Conservation (phyloP, 1,284 basidiomycete genomes). For the Irpex sp. region DNA sequence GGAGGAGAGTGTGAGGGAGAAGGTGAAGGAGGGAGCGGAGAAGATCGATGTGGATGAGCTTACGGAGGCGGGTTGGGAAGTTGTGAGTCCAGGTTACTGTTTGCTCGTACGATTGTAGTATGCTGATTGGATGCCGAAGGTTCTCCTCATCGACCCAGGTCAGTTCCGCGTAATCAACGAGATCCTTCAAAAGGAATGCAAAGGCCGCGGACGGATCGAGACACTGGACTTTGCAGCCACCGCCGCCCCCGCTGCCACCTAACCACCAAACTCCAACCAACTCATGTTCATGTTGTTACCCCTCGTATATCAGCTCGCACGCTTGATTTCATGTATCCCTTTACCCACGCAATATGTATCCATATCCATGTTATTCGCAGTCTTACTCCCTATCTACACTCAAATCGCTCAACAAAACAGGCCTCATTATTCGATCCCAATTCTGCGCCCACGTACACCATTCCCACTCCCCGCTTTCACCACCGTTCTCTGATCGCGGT, state of each 20-base stretch:
- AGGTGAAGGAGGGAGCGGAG: conserved; percentile 42
- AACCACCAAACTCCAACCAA: too few species aligned
- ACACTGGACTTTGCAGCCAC: conserved; percentile 74
- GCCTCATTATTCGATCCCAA: conserved; percentile 70
- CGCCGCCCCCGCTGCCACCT: conserved; percentile 30
- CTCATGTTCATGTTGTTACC: too few species aligned
- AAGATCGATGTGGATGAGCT: conserved; percentile 85
- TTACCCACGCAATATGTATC: neutral
- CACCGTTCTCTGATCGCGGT: neutral
- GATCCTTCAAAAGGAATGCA: conserved; percentile 85
- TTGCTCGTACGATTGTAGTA: neutral
- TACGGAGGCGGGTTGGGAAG: conserved; percentile 80
- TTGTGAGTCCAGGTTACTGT: conserved; percentile 46
- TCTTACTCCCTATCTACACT: neutral
- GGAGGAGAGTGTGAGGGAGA: conserved; percentile 57
- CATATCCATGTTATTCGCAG: neutral
- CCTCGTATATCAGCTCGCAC: too few species aligned
- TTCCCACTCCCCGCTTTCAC: conserved; percentile 38
- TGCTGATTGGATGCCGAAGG: conserved; percentile 38
- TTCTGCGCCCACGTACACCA: conserved; percentile 85
- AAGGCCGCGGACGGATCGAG: conserved; percentile 82
- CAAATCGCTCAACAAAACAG: conserved; percentile 42
- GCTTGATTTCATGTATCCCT: neutral
- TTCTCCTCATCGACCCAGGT: conserved; percentile 89
- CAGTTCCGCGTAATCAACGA: conserved; percentile 90